These are phyloP conservation scores for Nematocida ironsii DNA, from an alignment of 371 early-diverging fungal species.

Conservation along the genomic window DNA sequence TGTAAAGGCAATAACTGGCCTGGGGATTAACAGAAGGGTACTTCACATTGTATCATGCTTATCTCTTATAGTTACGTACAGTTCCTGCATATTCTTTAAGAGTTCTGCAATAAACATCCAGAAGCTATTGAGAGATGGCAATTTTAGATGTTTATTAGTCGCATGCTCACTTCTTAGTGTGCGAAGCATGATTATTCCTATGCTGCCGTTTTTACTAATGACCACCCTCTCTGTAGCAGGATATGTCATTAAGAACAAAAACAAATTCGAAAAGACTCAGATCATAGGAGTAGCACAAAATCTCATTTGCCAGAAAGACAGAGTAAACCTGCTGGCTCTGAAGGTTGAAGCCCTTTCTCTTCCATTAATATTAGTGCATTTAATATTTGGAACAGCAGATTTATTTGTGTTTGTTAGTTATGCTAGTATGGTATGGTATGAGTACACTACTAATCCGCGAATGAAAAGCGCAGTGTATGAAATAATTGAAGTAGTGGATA, in stretches of 20 bases:
- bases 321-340: slow-evolving; percentile 42
- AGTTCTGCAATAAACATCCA: slow-evolving; percentile 46
- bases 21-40: slow-evolving; percentile 15
- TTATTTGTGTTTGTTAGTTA: slow-evolving; percentile 50
- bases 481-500: slow-evolving; percentile 28
- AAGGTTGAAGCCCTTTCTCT: slow-evolving; percentile 51
- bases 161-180: slow-evolving; percentile 38
- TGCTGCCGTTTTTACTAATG: slow-evolving; percentile 65
- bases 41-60: slow-evolving; percentile 41
- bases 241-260: slow-evolving; percentile 55
- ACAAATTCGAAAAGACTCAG: slow-evolving; percentile 41
- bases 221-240: slow-evolving; percentile 52
- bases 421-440: slow-evolving; percentile 60
- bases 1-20: slow-evolving; percentile 16
- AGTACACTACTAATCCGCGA: slow-evolving; percentile 62
- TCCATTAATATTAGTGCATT: slow-evolving; percentile 51
- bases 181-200: slow-evolving; percentile 41
- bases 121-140: slow-evolving; percentile 45
- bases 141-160: slow-evolving; percentile 50
- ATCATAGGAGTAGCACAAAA: slow-evolving; percentile 12
- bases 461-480: slow-evolving; percentile 62
- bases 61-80: slow-evolving; percentile 31
- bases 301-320: slow-evolving; percentile 26
- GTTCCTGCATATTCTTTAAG: slow-evolving; percentile 48
- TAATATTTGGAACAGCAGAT: slow-evolving; percentile 47